These are phyloP conservation scores for Naganishia friedmannii DNA, from an alignment of 768 basidiomycete genomes.

Conservation along the genomic window DNA sequence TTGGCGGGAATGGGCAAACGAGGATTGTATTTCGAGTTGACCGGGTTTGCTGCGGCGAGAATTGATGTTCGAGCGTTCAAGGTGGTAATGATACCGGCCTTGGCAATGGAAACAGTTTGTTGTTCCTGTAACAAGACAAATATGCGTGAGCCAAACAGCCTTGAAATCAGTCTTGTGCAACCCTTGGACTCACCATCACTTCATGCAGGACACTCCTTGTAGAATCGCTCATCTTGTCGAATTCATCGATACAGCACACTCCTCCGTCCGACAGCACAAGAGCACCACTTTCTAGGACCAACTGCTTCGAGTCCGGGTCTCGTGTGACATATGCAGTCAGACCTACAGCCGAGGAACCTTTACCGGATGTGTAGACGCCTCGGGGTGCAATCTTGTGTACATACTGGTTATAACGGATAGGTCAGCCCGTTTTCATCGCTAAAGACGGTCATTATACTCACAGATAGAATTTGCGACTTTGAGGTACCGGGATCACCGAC, in stretches of 20 bases:
- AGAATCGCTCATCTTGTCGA: slow-evolving; percentile 61
- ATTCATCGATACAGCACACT: slow-evolving; percentile 98
- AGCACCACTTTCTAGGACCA: slow-evolving; percentile 94
- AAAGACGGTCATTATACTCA: slow-evolving; percentile 48
- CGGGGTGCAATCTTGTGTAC: slow-evolving; percentile 98
- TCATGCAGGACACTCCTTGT: slow-evolving; percentile 58
- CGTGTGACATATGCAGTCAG: slow-evolving; percentile 97
- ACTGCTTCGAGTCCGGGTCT: slow-evolving; percentile 95
- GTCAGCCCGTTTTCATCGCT: neutral
- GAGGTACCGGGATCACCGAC: slow-evolving; percentile 99
- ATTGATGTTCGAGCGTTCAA: slow-evolving; percentile 96
- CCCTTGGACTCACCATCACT: slow-evolving; percentile 53
- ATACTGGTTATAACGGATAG: slow-evolving; percentile 61
- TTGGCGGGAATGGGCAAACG: slow-evolving; percentile 88
- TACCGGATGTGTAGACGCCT: slow-evolving; percentile 95
- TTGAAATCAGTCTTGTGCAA: no score
- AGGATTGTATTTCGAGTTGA: slow-evolving; percentile 90
- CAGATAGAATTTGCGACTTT: slow-evolving; percentile 93
- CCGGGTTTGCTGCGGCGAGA: slow-evolving; percentile 94
- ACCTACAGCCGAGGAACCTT: slow-evolving; percentile 97
- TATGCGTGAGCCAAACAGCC: neutral
- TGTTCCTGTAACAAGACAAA: slow-evolving; percentile 66
- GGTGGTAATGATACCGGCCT: slow-evolving; percentile 97
- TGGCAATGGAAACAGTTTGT: slow-evolving; percentile 98
- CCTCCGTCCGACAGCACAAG: slow-evolving; percentile 92